Evolutionary conservation across 768 basidiomycete genomes (phyloP).

Genomic region (Peribolospora kevripleyi): DNA sequence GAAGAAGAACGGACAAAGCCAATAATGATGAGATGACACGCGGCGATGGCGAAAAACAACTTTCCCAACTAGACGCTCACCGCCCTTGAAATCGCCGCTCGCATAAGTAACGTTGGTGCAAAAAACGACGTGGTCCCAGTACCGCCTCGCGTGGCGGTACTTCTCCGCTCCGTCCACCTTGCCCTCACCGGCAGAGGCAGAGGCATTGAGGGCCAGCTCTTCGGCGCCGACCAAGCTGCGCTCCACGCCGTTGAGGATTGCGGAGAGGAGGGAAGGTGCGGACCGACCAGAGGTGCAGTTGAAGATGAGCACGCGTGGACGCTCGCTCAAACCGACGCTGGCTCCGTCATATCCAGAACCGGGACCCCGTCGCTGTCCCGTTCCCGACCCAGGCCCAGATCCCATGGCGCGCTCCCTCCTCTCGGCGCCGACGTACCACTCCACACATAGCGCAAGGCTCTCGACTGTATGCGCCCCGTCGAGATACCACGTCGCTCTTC

Average conservation of each 20-base stretch:
- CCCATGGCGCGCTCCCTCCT: not conserved
- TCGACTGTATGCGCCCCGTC: slow-evolving; percentile 92
- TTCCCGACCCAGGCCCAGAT: no score
- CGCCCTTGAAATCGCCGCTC: slow-evolving; percentile 71
- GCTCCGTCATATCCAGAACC: not conserved
- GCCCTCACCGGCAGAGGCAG: no score
- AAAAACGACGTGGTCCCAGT: slow-evolving; percentile 75
- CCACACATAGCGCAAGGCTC: slow-evolving; percentile 58
- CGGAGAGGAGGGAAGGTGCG: slow-evolving; percentile 40
- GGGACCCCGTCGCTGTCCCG: not conserved
- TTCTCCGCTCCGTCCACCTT: not conserved
- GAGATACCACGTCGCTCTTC: slow-evolving; percentile 51
- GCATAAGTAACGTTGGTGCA: slow-evolving; percentile 90
- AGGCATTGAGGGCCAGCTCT: slow-evolving; percentile 8
- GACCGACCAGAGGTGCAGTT: slow-evolving; percentile 86
- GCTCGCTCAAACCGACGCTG: slow-evolving; percentile 8
- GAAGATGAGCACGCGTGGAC: slow-evolving; percentile 50
- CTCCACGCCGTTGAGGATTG: slow-evolving; percentile 32
- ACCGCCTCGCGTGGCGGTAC: slow-evolving; percentile 15
- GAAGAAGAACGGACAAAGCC: not conserved
- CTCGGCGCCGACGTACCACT: slow-evolving; percentile 57
- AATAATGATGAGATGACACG: slow-evolving; percentile 4
- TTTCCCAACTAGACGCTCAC: slow-evolving; percentile 24
- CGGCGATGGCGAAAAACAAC: not conserved
- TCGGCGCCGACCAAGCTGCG: slow-evolving; percentile 2